phyloP scores from a whole-genome alignment of 306 rosid genomes.

The Malus orientalis region DNA sequence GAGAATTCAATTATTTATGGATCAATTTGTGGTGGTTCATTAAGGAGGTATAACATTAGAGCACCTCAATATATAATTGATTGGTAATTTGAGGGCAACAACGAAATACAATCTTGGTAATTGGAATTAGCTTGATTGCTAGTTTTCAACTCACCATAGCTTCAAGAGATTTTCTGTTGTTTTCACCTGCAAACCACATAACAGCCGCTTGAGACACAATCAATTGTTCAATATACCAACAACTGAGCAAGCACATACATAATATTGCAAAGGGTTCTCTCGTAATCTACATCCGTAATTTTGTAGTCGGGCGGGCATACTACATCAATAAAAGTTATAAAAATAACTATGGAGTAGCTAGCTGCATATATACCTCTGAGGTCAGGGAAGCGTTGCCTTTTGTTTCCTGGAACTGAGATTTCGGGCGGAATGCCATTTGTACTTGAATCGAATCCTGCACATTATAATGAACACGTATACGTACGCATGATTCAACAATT shows the following conservation, averaged over 20 bases:
- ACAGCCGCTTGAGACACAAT: background rate
- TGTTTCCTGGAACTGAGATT: constrained; percentile 16
- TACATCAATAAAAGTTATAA: background rate
- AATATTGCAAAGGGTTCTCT: background rate
- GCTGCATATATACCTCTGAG: constrained; percentile 38
- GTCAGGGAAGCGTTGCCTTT: constrained; percentile 40
- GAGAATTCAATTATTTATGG: background rate
- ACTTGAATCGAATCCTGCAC: constrained; percentile 41
- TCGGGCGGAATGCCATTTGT: constrained; percentile 34
- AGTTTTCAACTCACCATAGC: constrained; percentile 54
- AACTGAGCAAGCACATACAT: background rate
- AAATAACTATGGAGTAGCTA: background rate
- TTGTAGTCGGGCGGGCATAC: background rate
- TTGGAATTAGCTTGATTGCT: background rate
- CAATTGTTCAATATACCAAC: background rate
- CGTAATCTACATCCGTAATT: background rate
- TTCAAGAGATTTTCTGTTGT: constrained; percentile 63
- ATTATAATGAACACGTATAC: background rate
- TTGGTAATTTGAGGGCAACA: background rate
- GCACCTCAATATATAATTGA: background rate
- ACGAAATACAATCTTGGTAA: background rate
- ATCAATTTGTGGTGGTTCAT: background rate
- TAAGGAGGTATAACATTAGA: background rate
- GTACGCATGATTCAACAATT: background rate
- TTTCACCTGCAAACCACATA: constrained; percentile 53